phyloP scores from a whole-genome alignment of 2,329 filamentous ascomycete genomes.

The Monosporascus sp. region DNA sequence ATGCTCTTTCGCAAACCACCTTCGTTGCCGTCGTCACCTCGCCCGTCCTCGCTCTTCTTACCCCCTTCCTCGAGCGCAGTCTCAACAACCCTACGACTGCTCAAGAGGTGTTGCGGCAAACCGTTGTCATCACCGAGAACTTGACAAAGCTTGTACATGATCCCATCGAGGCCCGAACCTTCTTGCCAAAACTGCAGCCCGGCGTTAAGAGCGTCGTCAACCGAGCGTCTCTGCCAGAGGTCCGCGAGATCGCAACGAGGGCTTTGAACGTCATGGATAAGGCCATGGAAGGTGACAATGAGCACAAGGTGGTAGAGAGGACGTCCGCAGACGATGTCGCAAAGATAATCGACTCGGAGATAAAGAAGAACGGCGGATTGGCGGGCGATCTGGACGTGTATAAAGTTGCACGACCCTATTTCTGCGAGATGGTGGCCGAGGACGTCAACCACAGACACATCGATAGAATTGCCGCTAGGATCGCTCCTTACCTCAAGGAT shows the following conservation, averaged over 20 bases:
- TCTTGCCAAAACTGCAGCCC: slow-evolving; percentile 89
- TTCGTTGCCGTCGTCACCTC: slow-evolving; percentile 96
- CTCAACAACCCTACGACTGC: slow-evolving; percentile 86
- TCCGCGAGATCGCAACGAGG: slow-evolving; percentile 80
- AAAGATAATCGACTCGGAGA: slow-evolving; percentile 67
- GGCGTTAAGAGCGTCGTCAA: slow-evolving; percentile 87
- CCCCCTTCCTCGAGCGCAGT: slow-evolving; percentile 87
- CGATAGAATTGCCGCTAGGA: slow-evolving; percentile 61
- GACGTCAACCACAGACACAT: slow-evolving; percentile 80
- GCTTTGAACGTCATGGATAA: slow-evolving; percentile 85
- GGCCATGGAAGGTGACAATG: slow-evolving; percentile 66
- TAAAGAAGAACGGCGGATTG: slow-evolving; percentile 64
- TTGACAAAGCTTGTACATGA: slow-evolving; percentile 96
- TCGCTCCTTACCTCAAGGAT: slow-evolving; percentile 70
- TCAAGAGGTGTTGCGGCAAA: slow-evolving; percentile 92
- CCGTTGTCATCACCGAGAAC: slow-evolving; percentile 95
- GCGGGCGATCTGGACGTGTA: slow-evolving; percentile 59
- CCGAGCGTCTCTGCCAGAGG: slow-evolving; percentile 87
- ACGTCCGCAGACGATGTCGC: slow-evolving; percentile 68
- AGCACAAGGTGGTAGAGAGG: slow-evolving; percentile 61
- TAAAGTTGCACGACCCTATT: slow-evolving; percentile 64
- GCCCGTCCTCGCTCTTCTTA: slow-evolving; percentile 88
- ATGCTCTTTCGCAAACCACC: slow-evolving; percentile 94
- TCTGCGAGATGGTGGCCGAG: slow-evolving; percentile 80
- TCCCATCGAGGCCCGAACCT: slow-evolving; percentile 88